A percentile compares a stretch with the other conserved stretches of the same genome.
These are phyloP conservation scores for Brassica carinata DNA, from an alignment of 345 rosid species.

Conservation along the genomic window DNA sequence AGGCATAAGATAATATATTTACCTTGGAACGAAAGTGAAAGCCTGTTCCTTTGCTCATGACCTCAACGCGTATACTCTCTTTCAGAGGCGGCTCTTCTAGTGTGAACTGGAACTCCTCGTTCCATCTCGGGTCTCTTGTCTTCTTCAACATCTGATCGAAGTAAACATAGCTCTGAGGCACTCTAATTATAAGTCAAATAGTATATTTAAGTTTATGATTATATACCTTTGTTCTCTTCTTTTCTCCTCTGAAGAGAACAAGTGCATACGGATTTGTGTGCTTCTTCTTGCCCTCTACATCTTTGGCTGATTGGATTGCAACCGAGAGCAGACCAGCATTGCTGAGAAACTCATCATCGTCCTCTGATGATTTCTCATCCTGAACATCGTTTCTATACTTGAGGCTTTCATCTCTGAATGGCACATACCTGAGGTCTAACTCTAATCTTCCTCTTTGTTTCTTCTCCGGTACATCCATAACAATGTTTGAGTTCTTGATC, in stretches of 20 bases:
- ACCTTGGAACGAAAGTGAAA: constrained; percentile 66
- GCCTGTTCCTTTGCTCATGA: constrained; percentile 59
- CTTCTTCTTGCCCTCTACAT: constrained; percentile 59
- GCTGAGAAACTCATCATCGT: constrained; percentile 38
- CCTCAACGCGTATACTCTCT: constrained; percentile 62
- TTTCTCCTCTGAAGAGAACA: constrained; percentile 69
- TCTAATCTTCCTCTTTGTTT: constrained; percentile 60
- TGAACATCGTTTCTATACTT: constrained; percentile 36
- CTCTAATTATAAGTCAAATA: too few relatives aligned
- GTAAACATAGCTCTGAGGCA: neutral
- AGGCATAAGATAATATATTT: constrained; percentile 12
- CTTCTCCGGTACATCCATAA: constrained; percentile 50
- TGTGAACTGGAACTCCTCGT: constrained; percentile 66
- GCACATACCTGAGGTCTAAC: constrained; percentile 63
- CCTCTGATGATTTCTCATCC: constrained; percentile 41
- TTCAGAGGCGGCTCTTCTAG: constrained; percentile 67
- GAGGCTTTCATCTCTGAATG: constrained; percentile 61
- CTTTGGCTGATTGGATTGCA: constrained; percentile 61
- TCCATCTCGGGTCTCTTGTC: constrained; percentile 68
- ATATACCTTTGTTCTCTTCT: constrained; percentile 66
- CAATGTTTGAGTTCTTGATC: constrained; percentile 54
- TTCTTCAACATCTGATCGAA: constrained; percentile 53
- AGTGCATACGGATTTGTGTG: constrained; percentile 68
- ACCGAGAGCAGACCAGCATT: constrained; percentile 72
- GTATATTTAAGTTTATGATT: too few relatives aligned